Base-by-base conservation (phyloP, 768 basidiomycete species). In the Suillus weaverae region DNA sequence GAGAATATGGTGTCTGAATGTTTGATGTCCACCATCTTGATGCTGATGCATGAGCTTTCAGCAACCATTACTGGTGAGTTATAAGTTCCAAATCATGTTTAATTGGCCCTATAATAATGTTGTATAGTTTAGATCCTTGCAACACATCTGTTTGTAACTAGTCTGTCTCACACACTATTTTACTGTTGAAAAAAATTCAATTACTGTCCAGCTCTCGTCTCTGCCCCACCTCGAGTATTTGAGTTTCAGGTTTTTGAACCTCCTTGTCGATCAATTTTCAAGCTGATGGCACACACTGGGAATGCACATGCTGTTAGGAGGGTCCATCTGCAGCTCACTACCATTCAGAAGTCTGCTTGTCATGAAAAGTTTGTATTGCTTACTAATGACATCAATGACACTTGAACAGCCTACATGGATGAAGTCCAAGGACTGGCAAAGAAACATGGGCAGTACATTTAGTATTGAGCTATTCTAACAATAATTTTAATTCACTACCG, bases 121-220 rank as follows among this genome's bases (percentile, higher is more conserved):
- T 46, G n/a, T 46, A 46, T 46, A 46, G 46, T 46, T 46, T 46
- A 46, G 46, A 46, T 46, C 46, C n/a, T 46, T 46, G 46, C n/a
- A 46, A 46, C 26, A 26, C 26, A 26, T 26, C 26, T 26, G 26
- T 26, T 26, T 26, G 26, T 26, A 26, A 8, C 26, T 26, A 26
- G 26, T 26, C 26, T 26, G 26, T 26, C 26, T 26, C 26, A 26
- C 26, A 8, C 41, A 18, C 41, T 41, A 41, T 41, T 41, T 41
- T 41, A 18, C 5, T 22, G 18, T 22, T 22, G 20, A 46, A 22
- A 46, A 26, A 48, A 48, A 48, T 46, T 16, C 46, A 46, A 48
- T 13, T 26, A 26, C 26, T 22, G 2, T 48, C 46, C 6, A 2
- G 46, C n/a, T 22, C 46, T 48, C 22, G 46, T 22, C 46, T 26